These are phyloP conservation scores for Vicia villosa DNA, from an alignment of 306 rosid species.

Conservation along the genomic window DNA sequence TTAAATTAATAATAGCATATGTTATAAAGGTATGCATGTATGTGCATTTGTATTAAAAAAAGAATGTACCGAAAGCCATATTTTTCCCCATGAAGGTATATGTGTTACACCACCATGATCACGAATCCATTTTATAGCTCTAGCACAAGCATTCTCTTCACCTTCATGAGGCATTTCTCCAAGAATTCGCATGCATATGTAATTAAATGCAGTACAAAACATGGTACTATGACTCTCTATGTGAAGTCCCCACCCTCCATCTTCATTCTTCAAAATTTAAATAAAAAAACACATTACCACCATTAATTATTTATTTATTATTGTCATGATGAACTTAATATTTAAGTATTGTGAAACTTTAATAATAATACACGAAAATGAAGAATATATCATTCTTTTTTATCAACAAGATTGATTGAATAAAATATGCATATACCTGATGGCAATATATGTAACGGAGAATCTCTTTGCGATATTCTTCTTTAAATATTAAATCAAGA, in stretches of 20 bases:
- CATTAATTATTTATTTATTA: too few relatives aligned
- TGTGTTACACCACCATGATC: conserved; percentile 65
- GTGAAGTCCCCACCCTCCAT: conserved; percentile 80
- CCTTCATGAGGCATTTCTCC: conserved; percentile 58
- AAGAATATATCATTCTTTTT: too few relatives aligned
- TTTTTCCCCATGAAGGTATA: conserved; percentile 86
- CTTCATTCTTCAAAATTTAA: conserved; percentile 51
- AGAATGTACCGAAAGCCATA: conserved; percentile 70
- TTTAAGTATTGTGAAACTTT: too few relatives aligned
- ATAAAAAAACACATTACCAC: too few relatives aligned
- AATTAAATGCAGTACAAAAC: conserved; percentile 57
- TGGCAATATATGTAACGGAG: conserved; percentile 61
- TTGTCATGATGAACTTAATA: too few relatives aligned
- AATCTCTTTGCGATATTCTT: conserved; percentile 56
- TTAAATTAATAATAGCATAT: too few relatives aligned
- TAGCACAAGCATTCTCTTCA: conserved; percentile 56
- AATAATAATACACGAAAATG: too few relatives aligned
- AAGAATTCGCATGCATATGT: conserved; percentile 47
- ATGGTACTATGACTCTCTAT: conserved; percentile 56
- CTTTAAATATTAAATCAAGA: conserved; percentile 44
- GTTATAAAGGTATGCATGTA: too few relatives aligned
- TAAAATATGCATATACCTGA: conserved; percentile 40
- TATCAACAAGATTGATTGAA: too few relatives aligned
- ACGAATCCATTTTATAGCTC: conserved; percentile 73
- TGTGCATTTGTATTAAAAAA: not conserved